Evolutionary conservation across 768 basidiomycete species (phyloP), one percentile per base, ranked within the genome.

Genomic region (Lactifluus hygrophoroides): DNA sequence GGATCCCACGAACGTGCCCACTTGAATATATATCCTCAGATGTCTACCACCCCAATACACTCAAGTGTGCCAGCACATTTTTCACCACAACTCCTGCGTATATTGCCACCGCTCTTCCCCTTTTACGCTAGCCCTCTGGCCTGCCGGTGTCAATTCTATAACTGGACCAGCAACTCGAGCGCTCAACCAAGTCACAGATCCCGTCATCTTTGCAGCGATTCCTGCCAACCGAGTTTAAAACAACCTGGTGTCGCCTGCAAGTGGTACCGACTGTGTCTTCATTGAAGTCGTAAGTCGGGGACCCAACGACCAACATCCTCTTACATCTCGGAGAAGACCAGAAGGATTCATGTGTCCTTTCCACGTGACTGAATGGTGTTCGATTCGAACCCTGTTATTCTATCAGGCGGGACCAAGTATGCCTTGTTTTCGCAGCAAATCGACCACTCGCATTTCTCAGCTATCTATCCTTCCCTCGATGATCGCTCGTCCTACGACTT

Each of bases 181-280:
- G 42, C 43, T 34, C 23, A 23, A 21, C 35, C 28, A 38, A 40
- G 28, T 23, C 28, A 17, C 14, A 19, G 25, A 47, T 9, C 0
- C 13, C 5, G 27, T 37, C 9, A 27, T 16, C 6, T 7, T 5
- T 38, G n/a, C n/a, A 2, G 42, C 3, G 8, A 4, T 7, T 19
- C 35, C 42, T 6, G 5, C 43, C n/a, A 21, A 7, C 13, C 50
- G 45, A 0, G 34, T 30, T 1, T 54, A 57, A 10, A 54, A 56
- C 37, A 32, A 14, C 30, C 23, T 64, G 7, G 23, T 23, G 37
- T 57, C 60, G 16, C 51, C n/a, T n/a, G n/a, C n/a, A n/a, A n/a
- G 55, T 44, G 60, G 60, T 11, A 61, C n/a, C 40, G 52, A 54
- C 14, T 57, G 50, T 44, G 62, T 60, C 11, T 8, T 11, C 28